These are phyloP conservation scores for Amanita pallidorosea DNA, from an alignment of 768 basidiomycete species.

Conservation along the genomic window DNA sequence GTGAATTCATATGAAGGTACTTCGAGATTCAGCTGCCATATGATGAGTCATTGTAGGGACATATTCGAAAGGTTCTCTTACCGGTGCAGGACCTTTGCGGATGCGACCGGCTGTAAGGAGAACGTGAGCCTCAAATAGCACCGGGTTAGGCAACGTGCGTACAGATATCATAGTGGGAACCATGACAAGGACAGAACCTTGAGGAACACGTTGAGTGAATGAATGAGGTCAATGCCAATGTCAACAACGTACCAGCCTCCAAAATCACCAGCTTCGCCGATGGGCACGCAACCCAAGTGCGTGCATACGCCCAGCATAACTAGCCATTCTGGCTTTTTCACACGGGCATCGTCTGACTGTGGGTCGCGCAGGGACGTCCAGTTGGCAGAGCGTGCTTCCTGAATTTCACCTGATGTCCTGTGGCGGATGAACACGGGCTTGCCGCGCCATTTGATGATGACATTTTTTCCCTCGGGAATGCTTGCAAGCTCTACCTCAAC, in stretches of 20 bases:
- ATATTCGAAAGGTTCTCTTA: conserved; percentile 27
- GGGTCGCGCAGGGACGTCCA: conserved; percentile 90
- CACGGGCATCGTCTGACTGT: conserved; percentile 77
- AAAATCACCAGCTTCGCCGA: conserved; percentile 93
- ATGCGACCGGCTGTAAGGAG: conserved; percentile 72
- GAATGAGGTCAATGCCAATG: neutral
- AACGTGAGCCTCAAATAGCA: conserved; percentile 8
- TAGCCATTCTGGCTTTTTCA: conserved; percentile 94
- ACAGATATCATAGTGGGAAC: conserved; percentile 98
- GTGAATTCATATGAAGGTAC: conserved; percentile 83
- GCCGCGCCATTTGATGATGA: conserved; percentile 98
- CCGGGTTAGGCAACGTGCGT: conserved; percentile 16
- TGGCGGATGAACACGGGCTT: conserved; percentile 99
- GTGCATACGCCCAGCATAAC: conserved; percentile 93
- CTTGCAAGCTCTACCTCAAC: conserved; percentile 84
- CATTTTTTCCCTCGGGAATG: conserved; percentile 97
- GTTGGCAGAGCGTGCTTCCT: conserved; percentile 78
- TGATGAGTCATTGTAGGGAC: conserved; percentile 4
- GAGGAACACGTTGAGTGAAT: neutral
- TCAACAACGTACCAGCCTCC: conserved; percentile 83
- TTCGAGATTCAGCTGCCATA: conserved; percentile 78
- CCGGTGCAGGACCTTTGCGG: conserved; percentile 94
- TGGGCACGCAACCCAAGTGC: conserved; percentile 96
- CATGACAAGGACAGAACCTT: conserved; percentile 97
- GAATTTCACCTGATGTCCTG: conserved; percentile 83